These are phyloP conservation scores for Emericellopsis cladophorae DNA, from an alignment of 2,329 filamentous ascomycete species.

Conservation along the genomic window DNA sequence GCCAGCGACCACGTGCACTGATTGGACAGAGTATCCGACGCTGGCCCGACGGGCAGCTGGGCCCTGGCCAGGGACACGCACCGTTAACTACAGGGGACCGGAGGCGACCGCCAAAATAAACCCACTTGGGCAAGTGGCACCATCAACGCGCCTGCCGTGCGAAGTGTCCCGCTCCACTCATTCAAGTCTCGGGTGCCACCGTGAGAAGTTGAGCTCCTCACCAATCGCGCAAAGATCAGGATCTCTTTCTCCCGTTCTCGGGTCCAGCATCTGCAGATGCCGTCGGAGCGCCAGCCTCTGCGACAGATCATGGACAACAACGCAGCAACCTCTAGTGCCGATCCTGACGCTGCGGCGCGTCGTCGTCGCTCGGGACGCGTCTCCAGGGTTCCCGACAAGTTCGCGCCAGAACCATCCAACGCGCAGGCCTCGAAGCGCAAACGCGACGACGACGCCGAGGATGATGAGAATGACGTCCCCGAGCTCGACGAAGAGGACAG, in stretches of 20 bases:
- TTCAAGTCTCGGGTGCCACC: no score
- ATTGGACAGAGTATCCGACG: slow-evolving; percentile 1
- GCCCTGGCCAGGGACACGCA: no score
- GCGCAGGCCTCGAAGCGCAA: slow-evolving; percentile 43
- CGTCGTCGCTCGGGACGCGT: slow-evolving; percentile 61
- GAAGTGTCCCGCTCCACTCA: slow-evolving; percentile 2
- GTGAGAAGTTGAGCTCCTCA: neutral
- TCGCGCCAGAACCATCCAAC: slow-evolving; percentile 34
- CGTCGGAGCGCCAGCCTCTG: slow-evolving; percentile 4
- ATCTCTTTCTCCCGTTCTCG: slow-evolving; percentile 1
- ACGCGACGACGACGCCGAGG: slow-evolving; percentile 34
- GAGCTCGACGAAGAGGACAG: slow-evolving; percentile 32
- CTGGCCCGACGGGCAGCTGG: neutral
- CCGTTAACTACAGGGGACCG: neutral
- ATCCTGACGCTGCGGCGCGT: slow-evolving; percentile 38
- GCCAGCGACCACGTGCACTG: neutral
- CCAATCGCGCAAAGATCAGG: slow-evolving; percentile 1
- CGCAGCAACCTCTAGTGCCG: slow-evolving; percentile 39
- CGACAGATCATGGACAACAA: slow-evolving; percentile 36
- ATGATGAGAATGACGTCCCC: slow-evolving; percentile 30
- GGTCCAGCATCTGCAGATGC: slow-evolving; percentile 6
- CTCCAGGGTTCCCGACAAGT: slow-evolving; percentile 47
- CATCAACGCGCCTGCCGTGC: slow-evolving; percentile 1
- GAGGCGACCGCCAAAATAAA: slow-evolving; percentile 3
- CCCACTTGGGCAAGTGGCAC: slow-evolving; percentile 2